phyloP scores from a whole-genome alignment of 345 rosid species.

The Psidium friedrichsthalianum region DNA sequence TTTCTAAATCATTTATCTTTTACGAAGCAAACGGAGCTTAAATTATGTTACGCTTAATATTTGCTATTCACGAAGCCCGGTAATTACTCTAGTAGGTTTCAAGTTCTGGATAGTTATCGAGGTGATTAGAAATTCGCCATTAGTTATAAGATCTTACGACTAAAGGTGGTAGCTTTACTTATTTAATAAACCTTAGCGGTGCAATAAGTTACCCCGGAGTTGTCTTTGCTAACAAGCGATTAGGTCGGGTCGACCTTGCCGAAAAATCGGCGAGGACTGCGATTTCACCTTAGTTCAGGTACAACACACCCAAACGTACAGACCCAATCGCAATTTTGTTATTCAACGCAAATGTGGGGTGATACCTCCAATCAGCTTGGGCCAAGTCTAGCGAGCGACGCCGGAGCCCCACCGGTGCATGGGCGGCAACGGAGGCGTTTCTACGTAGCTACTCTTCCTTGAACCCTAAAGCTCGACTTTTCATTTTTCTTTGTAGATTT shows the following conservation, averaged over 20 bases:
- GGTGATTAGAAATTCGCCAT: not conserved
- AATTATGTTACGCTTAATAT: too few species aligned
- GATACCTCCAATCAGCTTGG: accelerated
- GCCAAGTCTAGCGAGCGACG: not conserved
- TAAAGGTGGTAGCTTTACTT: too few species aligned
- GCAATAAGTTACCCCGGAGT: accelerated
- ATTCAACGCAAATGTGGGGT: not conserved
- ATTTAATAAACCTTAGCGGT: not conserved
- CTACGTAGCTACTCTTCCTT: not conserved
- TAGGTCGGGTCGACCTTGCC: accelerated
- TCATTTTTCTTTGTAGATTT: not conserved
- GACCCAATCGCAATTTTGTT: not conserved
- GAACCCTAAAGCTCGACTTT: not conserved
- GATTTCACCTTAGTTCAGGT: not conserved
- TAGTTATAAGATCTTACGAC: not conserved
- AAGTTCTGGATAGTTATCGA: not conserved
- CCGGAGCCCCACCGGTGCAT: not conserved
- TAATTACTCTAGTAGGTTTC: not conserved
- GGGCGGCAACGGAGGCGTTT: accelerated
- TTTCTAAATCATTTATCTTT: too few species aligned
- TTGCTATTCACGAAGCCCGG: too few species aligned
- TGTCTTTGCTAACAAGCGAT: accelerated
- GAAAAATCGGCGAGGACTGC: too few species aligned
- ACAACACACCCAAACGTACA: not conserved
- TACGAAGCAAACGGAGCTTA: too few species aligned